Evolutionary conservation across 108 stramenopile genomes (phyloP).

Genomic region (Nannochloropsis granulata): DNA sequence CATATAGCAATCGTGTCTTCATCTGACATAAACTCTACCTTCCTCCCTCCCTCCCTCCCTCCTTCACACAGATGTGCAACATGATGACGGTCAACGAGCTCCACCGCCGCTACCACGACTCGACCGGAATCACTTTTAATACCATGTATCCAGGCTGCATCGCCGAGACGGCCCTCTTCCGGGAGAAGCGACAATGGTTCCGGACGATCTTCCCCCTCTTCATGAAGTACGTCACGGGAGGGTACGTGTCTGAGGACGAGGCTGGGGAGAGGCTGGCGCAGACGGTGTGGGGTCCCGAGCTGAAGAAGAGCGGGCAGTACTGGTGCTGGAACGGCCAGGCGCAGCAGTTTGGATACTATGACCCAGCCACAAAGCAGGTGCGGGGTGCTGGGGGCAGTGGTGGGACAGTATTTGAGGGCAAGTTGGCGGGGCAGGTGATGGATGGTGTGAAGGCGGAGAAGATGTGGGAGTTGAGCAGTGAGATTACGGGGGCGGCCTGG

Average conservation of each 20-base stretch:
- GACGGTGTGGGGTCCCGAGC: constrained; percentile 31
- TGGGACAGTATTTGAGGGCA: constrained; percentile 78
- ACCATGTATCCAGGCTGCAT: constrained; percentile 94
- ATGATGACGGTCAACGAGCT: constrained; percentile 62
- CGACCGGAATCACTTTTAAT: constrained; percentile 73
- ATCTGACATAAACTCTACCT: constrained; percentile 20
- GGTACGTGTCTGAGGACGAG: constrained; percentile 35
- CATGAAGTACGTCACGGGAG: constrained; percentile 42
- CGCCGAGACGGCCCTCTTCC: constrained; percentile 80
- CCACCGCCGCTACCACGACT: constrained; percentile 65
- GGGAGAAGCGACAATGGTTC: constrained; percentile 92
- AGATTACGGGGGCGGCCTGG: constrained; percentile 2
- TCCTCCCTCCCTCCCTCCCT: neutral
- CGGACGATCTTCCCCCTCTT: constrained; percentile 48
- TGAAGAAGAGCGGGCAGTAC: constrained; percentile 47
- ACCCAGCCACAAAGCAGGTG: constrained; percentile 52
- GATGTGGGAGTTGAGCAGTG: constrained; percentile 66
- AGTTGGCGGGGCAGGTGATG: constrained; percentile 63
- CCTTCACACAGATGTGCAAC: constrained; percentile 20
- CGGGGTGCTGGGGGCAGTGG: constrained; percentile 81
- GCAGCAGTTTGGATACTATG: constrained; percentile 47
- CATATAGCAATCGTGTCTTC: no score
- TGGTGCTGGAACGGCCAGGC: constrained; percentile 95
- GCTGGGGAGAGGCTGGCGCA: constrained; percentile 39
- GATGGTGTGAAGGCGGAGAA: constrained; percentile 55